A percentile compares a stretch with the other conserved stretches of the same genome.
Evolutionary conservation across 1,284 basidiomycete species (phyloP).

Genomic region (Tylopilus sp.): DNA sequence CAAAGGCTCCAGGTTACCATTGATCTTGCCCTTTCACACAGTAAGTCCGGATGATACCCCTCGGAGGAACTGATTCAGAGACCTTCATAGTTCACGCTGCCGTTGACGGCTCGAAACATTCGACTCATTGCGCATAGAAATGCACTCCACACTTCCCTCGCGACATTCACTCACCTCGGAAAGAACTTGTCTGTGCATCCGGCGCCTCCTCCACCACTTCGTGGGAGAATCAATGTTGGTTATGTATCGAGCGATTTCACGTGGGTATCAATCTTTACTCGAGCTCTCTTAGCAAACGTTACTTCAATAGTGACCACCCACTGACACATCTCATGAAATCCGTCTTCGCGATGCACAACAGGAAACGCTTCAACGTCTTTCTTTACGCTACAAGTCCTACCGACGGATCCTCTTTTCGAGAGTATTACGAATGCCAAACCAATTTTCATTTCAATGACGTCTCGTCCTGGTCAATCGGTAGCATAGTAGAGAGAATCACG

Average conservation of each 20-base stretch:
- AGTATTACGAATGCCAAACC: conserved; percentile 47
- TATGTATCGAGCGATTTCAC: conserved; percentile 60
- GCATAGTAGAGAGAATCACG: conserved; percentile 44
- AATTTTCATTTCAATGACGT: conserved; percentile 49
- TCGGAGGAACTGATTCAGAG: background rate
- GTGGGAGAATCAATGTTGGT: conserved; percentile 50
- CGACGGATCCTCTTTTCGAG: conserved; percentile 51
- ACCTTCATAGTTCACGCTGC: conserved; percentile 48
- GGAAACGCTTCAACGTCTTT: conserved; percentile 44
- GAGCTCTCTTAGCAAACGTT: background rate
- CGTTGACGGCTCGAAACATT: conserved; percentile 46
- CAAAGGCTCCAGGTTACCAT: conserved; percentile 44
- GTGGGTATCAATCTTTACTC: conserved; percentile 27
- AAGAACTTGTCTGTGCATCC: conserved; percentile 22
- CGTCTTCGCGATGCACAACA: conserved; percentile 54
- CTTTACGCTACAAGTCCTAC: conserved; percentile 55
- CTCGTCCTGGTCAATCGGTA: conserved; percentile 43
- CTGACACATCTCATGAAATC: conserved; percentile 62
- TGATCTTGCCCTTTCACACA: conserved; percentile 59
- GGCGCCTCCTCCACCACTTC: conserved; percentile 47
- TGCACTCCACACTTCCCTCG: conserved; percentile 52
- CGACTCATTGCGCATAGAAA: conserved; percentile 58
- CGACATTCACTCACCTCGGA: conserved; percentile 40
- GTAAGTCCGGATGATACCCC: conserved; percentile 28
- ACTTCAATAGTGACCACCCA: conserved; percentile 48